Evolutionary conservation across 1,284 basidiomycete species (phyloP), one percentile per base, ranked within the genome.

Genomic region (Rhodotorula sp.): DNA sequence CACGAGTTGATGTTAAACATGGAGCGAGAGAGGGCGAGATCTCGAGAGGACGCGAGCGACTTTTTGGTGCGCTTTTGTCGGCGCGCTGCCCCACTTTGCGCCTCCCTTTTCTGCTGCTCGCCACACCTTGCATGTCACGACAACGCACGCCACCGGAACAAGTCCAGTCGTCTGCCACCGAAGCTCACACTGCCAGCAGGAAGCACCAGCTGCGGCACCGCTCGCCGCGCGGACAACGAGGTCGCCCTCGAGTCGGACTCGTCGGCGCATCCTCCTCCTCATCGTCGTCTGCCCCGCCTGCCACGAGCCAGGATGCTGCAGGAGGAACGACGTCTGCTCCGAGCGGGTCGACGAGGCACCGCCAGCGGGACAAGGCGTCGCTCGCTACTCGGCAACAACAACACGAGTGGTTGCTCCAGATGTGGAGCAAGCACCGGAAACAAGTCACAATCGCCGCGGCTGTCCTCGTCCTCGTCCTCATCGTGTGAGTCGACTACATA

Each of bases 151-250:
- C 18, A 10, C 18, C 47, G 26, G 45, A 28, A 8, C 19, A 26
- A 34, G 56, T 34, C 7, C 16, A 16, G 26, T 12, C 47, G 47
- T 15, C 34, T 54, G n/a, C 48, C 38, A 7, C 14, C 62, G 26
- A 48, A n/a, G 18, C 54, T n/a, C n/a, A 48, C 23, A 5, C 62
- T 7, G 28, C 26, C 28, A 55, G 26, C 54, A 55, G 26, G 23
- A 60, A 60, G 38, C 66, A 68, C 38, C 61, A 63, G 45, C 49
- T 68, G 34, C 66, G 66, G 1, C 60, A 62, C 21, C 48, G 66
- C 8, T 68, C 67, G 2, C 67, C 67, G 26, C 43, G 52, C 28
- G 67, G 67, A 1, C 48, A 64, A 52, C 50, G 62, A n/a, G 62
- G 62, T 5, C 38, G 54, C 18, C 62, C 62, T 8, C 62, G 62